Conservation (phyloP, 1,139 yeast genomes). For the Hemisphaericaspora xylanilytica region DNA sequence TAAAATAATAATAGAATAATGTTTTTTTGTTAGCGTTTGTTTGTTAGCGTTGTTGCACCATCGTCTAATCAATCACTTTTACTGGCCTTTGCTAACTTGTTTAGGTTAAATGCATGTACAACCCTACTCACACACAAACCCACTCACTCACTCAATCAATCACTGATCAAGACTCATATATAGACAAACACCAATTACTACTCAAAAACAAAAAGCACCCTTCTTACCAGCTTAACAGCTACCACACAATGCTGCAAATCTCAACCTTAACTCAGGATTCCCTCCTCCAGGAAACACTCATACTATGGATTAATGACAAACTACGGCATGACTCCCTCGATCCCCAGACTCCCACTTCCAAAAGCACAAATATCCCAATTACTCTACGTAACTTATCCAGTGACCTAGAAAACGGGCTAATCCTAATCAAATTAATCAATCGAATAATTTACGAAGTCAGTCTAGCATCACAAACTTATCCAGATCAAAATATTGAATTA, state of each 20-base stretch:
- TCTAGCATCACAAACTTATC: slow-evolving; percentile 13
- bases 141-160: too few relatives aligned
- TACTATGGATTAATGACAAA: slow-evolving; percentile 46
- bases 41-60: not conserved
- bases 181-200: not conserved
- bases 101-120: not conserved
- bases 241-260: not conserved
- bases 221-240: too few relatives aligned
- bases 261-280: too few relatives aligned
- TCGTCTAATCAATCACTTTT: too few relatives aligned
- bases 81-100: too few relatives aligned
- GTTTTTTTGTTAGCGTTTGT: too few relatives aligned
- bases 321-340: slow-evolving; percentile 15
- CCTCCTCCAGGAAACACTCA: slow-evolving; percentile 17
- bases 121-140: too few relatives aligned
- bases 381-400: slow-evolving; percentile 7
- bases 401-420: slow-evolving; percentile 43
- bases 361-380: slow-evolving; percentile 4
- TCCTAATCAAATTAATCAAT: slow-evolving; percentile 35
- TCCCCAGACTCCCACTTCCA: slow-evolving; percentile 11
- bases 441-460: slow-evolving; percentile 24
- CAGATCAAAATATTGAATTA: slow-evolving; percentile 16
- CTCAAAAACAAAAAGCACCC: too few relatives aligned
- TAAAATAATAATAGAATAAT: too few relatives aligned
- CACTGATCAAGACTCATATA: too few relatives aligned